These are phyloP conservation scores for Phytopythium aichiense DNA, from an alignment of 352 stramenopile genomes.

Conservation along the genomic window DNA sequence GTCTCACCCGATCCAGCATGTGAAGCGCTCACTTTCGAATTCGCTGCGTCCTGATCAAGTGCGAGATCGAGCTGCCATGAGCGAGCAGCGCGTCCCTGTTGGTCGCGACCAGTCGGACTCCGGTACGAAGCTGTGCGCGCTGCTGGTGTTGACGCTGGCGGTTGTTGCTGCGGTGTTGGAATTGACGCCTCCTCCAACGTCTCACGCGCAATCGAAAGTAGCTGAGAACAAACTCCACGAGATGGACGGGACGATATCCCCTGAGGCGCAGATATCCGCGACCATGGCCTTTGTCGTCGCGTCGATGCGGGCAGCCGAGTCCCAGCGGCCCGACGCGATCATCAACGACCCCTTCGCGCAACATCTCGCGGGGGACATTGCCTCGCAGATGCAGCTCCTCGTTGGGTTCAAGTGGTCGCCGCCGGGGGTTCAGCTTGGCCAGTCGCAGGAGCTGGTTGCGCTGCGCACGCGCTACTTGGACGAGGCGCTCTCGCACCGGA, in stretches of 20 bases:
- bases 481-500: conserved; percentile 35
- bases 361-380: conserved; percentile 22
- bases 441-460: conserved; percentile 28
- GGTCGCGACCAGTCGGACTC: neutral
- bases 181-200: neutral
- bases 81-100: neutral
- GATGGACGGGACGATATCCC: neutral
- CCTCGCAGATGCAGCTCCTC: conserved; percentile 9
- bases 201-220: neutral
- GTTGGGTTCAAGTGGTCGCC: conserved; percentile 17
- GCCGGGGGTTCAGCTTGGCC: neutral
- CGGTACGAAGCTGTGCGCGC: neutral
- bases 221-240: neutral
- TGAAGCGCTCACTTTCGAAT: too few species aligned
- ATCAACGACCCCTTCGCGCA: conserved; percentile 33
- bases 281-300: conserved; percentile 33
- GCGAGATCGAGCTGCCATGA: too few species aligned
- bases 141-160: neutral
- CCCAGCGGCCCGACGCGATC: conserved; percentile 23
- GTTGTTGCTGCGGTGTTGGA: neutral
- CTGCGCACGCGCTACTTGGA: conserved; percentile 44
- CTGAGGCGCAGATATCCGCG: neutral
- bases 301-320: conserved; percentile 29
- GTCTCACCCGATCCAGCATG: too few species aligned
- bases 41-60: too few species aligned